Evolutionary conservation across 179 eudicot genomes (phyloP), one percentile per base, ranked within the genome.

Genomic region (Pouteria campechiana): DNA sequence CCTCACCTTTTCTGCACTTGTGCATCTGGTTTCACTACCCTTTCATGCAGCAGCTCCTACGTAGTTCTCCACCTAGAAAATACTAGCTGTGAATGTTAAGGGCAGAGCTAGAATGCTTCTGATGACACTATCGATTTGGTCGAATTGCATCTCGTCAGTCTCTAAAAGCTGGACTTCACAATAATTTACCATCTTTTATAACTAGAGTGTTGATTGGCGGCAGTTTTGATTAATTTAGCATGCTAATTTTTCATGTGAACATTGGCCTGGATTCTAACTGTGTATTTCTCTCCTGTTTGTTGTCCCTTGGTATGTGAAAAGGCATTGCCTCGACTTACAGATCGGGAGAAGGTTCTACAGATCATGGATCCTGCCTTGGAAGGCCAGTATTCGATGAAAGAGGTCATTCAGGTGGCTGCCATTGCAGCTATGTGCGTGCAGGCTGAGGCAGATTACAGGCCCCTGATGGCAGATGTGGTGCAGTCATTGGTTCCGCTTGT

Each of bases 371-470:
- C 93, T 15, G 70, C 81, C 31, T 21, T 89, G 52, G 93, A 89
- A 48, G 93, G 93, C 41, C 86, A 74, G 60, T 81, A 81, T 46
- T 60, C 85, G 2, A 52, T 78, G 75, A 89, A 89, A 68, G 97
- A 81, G 44, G 95, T 64, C 5, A 42, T 89, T 57, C 95, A 89
- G 77, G 88, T 85, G 21, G 93, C 97, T 2, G 95, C 97, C 15
- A 84, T 89, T 41, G 95, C 97, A 13, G 89, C 86, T 20, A 89
- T 89, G 97, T 89, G 97, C 25, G 77, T 89, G 31, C 95, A 89
- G 45, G 78, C 95, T 2, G 95, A 81, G 74, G 93, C 93, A 25
- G 97, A 81, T 67, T 84, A 89, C 63, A 56, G 97, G 57, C 97
- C 97, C 13, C 61, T 89, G 33, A 89, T 89, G 93, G 93, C 97